A percentile compares a stretch with the other conserved stretches of the same genome.
Evolutionary conservation across 306 rosid species (phyloP).

Genomic region (Inga laurina): DNA sequence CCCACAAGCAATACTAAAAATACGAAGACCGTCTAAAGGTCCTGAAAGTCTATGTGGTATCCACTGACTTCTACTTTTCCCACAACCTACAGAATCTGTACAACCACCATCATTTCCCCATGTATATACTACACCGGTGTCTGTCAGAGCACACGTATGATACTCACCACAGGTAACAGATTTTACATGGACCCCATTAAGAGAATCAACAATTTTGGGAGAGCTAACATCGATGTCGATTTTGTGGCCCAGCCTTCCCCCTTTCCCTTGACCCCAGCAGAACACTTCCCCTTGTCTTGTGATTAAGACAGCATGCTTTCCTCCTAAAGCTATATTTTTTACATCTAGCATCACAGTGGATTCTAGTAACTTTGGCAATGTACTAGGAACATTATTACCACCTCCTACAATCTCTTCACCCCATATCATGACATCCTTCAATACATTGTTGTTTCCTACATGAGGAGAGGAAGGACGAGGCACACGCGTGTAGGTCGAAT

Average conservation of each 20-base stretch:
- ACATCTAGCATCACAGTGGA: constrained; percentile 71
- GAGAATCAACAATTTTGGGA: constrained; percentile 74
- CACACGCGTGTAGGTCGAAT: constrained; percentile 37
- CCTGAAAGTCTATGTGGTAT: constrained; percentile 62
- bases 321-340: constrained; percentile 67
- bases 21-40: constrained; percentile 54
- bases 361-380: constrained; percentile 76
- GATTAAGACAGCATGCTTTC: constrained; percentile 78
- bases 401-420: constrained; percentile 67
- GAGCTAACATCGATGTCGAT: constrained; percentile 56
- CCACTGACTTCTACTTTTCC: constrained; percentile 60
- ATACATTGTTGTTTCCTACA: constrained; percentile 46
- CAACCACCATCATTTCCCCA: constrained; percentile 71
- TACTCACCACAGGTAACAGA: constrained; percentile 71
- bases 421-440: constrained; percentile 89
- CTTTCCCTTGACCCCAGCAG: constrained; percentile 81
- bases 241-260: constrained; percentile 77
- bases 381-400: constrained; percentile 43
- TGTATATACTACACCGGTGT: constrained; percentile 65
- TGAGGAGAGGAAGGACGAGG: constrained; percentile 40
- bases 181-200: constrained; percentile 52
- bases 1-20: constrained; percentile 72
- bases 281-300: constrained; percentile 87
- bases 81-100: constrained; percentile 42
- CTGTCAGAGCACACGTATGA: constrained; percentile 79